Conservation (phyloP, 352 stramenopile species). For the Halophytophthora batemanensis region DNA sequence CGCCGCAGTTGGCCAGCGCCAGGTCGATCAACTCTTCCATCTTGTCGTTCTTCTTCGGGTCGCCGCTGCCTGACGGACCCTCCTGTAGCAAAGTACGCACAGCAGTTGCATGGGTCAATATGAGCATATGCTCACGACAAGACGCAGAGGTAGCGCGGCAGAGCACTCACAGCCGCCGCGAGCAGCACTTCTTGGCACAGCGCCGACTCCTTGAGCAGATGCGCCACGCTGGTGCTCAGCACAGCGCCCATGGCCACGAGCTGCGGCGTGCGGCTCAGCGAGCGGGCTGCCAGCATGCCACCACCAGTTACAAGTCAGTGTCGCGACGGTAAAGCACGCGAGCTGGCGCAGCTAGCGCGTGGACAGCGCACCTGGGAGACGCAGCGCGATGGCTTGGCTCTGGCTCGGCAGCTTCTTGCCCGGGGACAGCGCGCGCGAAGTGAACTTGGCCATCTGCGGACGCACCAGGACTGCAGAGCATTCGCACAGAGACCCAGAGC, state of each 20-base stretch:
- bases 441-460: slow-evolving; percentile 35
- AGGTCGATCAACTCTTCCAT: slow-evolving; percentile 67
- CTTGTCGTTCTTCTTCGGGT: slow-evolving; percentile 36
- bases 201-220: slow-evolving; percentile 36
- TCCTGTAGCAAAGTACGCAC: slow-evolving; percentile 18
- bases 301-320: not conserved
- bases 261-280: slow-evolving; percentile 18
- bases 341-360: too few relatives aligned
- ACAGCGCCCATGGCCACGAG: slow-evolving; percentile 42
- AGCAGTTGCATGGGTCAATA: not conserved
- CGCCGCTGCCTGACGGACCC: slow-evolving; percentile 25
- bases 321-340: not conserved
- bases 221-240: slow-evolving; percentile 42
- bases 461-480: slow-evolving; percentile 36
- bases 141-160: not conserved
- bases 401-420: slow-evolving; percentile 30
- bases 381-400: slow-evolving; percentile 27
- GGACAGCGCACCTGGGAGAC: slow-evolving; percentile 19
- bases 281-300: slow-evolving; percentile 4
- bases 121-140: not conserved
- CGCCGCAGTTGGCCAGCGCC: slow-evolving; percentile 53
- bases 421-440: slow-evolving; percentile 21
- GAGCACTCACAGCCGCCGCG: slow-evolving; percentile 24
- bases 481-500: not conserved
- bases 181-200: slow-evolving; percentile 51